These are phyloP conservation scores for Penicillium silybi DNA, from an alignment of 495 filamentous ascomycete species.

Conservation along the genomic window DNA sequence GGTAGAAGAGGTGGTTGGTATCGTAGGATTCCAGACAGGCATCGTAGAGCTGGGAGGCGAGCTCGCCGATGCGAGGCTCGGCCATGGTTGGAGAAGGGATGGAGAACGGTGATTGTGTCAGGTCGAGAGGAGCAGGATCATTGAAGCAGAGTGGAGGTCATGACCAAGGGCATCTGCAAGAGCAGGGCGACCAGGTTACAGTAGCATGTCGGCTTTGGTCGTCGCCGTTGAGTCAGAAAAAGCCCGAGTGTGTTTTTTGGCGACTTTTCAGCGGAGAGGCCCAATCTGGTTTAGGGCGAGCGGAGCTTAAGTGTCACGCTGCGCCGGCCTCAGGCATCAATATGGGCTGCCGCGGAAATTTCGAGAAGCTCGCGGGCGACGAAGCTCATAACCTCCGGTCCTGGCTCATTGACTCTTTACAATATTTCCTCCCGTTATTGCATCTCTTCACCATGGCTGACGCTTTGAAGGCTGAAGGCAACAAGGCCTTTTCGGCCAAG, in stretches of 20 bases:
- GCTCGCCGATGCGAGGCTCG: constrained; percentile 34
- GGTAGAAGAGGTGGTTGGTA: constrained; percentile 55
- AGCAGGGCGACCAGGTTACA: constrained; percentile 20
- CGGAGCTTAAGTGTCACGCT: constrained; percentile 18
- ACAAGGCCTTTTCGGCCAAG: constrained; percentile 95
- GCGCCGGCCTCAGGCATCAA: constrained; percentile 27
- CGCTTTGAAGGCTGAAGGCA: constrained; percentile 88
- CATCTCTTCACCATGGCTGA: constrained; percentile 44
- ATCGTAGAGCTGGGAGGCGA: constrained; percentile 45
- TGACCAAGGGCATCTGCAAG: constrained; percentile 24
- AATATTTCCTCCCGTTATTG: constrained; percentile 1
- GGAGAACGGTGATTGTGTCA: not conserved
- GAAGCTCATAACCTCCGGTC: constrained; percentile 21
- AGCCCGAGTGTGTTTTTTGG: constrained; percentile 27
- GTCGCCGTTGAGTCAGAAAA: constrained; percentile 18
- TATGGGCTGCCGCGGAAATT: constrained; percentile 37
- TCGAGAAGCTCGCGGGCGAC: constrained; percentile 41
- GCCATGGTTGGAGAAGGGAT: constrained; percentile 26
- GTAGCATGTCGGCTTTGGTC: constrained; percentile 13
- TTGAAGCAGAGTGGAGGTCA: constrained; percentile 15
- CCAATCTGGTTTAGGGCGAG: constrained; percentile 26
- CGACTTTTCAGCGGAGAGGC: constrained; percentile 28
- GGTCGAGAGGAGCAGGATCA: constrained; percentile 13
- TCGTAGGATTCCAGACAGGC: constrained; percentile 37
- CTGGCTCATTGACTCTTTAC: constrained; percentile 4